These are phyloP conservation scores for Lasiodiplodia theobromae DNA, from an alignment of 2,329 filamentous ascomycete genomes.

Conservation along the genomic window DNA sequence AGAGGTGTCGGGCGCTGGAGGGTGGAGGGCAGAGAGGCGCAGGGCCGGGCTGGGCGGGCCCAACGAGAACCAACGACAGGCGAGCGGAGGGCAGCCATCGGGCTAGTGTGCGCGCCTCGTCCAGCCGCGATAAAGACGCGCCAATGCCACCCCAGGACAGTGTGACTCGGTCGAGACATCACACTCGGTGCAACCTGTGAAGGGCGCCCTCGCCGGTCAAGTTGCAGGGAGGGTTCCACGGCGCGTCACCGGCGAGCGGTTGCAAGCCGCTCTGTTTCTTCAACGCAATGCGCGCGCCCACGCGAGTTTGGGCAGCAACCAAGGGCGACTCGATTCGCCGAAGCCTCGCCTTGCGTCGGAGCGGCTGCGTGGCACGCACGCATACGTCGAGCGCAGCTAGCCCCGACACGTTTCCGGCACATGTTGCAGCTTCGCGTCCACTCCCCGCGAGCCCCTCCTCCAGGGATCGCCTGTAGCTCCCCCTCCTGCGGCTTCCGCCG, in stretches of 20 bases:
- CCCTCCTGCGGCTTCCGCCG: neutral
- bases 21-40: conserved; percentile 4
- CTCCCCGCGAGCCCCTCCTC: neutral
- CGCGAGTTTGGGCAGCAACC: conserved; percentile 23
- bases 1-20: neutral
- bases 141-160: neutral
- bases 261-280: conserved; percentile 4
- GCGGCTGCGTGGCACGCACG: conserved; percentile 26
- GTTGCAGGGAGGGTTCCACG: neutral
- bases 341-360: conserved; percentile 5
- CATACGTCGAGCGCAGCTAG: conserved; percentile 5
- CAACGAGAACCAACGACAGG: neutral
- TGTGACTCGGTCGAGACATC: conserved; percentile 8
- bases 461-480: conserved; percentile 5
- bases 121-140: conserved; percentile 16
- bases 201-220: neutral
- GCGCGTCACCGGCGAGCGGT: conserved; percentile 9
- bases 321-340: neutral
- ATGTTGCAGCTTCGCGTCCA: conserved; percentile 5
- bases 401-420: conserved; percentile 9
- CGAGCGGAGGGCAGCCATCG: neutral
- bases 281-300: conserved; percentile 18
- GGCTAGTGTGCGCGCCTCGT: conserved; percentile 5
- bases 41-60: neutral
- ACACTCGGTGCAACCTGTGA: conserved; percentile 8